Evolutionary conservation across 2,329 filamentous ascomycete species (phyloP).

Genomic region (Thelonectria discophora): DNA sequence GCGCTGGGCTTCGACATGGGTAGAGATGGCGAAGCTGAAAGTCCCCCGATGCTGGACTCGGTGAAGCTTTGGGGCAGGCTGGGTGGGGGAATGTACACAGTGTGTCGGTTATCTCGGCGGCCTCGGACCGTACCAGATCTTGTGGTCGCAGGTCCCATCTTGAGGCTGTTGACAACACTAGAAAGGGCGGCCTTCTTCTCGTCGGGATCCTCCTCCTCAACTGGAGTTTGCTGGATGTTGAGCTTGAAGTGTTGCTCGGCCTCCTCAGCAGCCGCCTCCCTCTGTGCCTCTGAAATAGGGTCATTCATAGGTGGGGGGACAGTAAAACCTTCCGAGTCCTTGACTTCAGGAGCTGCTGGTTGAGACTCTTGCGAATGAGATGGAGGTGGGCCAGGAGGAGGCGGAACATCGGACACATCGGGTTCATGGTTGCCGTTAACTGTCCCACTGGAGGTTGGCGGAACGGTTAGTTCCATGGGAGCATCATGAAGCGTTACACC

Average conservation of each 20-base stretch:
- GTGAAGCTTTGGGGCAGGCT: conserved; percentile 47
- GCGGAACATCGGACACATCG: conserved; percentile 61
- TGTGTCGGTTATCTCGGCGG: conserved; percentile 90
- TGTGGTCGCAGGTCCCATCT: conserved; percentile 70
- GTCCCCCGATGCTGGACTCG: conserved; percentile 32
- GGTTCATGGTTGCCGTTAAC: conserved; percentile 59
- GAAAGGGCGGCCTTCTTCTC: conserved; percentile 78
- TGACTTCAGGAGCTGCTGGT: conserved; percentile 53
- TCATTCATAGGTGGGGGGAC: conserved; percentile 72
- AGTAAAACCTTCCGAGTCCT: conserved; percentile 79
- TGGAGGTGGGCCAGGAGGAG: conserved; percentile 62
- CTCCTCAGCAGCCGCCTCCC: conserved; percentile 67
- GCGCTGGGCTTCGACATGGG: conserved; percentile 50
- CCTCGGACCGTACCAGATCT: conserved; percentile 83
- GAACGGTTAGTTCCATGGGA: conserved; percentile 44
- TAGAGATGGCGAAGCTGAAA: conserved; percentile 36
- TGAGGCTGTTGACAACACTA: conserved; percentile 78
- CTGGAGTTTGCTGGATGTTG: conserved; percentile 80
- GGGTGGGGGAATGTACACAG: conserved; percentile 75
- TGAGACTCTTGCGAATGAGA: conserved; percentile 50
- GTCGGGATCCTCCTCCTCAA: conserved; percentile 79
- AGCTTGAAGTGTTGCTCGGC: conserved; percentile 78
- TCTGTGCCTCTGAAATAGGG: conserved; percentile 76
- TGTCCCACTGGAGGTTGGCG: conserved; percentile 44
- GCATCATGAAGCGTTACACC: conserved; percentile 50